These are phyloP conservation scores for Pythium oligandrum DNA, from an alignment of 352 stramenopile genomes.

Conservation along the genomic window DNA sequence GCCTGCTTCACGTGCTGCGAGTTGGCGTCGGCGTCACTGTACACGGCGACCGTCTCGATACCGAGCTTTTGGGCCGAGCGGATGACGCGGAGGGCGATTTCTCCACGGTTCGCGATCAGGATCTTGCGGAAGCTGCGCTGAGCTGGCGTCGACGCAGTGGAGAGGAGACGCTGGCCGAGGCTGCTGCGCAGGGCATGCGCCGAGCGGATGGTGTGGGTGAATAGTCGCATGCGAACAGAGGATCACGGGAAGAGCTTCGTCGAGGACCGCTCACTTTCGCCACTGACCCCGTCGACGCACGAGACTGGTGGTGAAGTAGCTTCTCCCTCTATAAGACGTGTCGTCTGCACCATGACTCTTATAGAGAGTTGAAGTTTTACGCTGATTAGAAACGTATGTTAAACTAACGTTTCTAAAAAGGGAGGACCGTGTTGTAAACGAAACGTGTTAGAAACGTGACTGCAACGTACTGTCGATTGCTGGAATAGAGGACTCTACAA, in stretches of 20 bases:
- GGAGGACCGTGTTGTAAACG: constrained; percentile 12
- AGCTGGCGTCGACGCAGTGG: constrained; percentile 15
- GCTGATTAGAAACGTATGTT: background rate
- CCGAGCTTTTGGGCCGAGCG: constrained; percentile 81
- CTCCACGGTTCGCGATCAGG: constrained; percentile 87
- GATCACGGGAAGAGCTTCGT: too few relatives aligned
- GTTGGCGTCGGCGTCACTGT: constrained; percentile 83
- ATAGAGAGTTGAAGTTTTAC: constrained; percentile 21
- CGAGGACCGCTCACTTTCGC: constrained; percentile 7
- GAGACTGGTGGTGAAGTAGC: background rate
- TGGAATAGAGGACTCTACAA: background rate
- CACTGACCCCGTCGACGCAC: background rate
- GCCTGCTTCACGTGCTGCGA: constrained; percentile 76
- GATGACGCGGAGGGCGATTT: constrained; percentile 88
- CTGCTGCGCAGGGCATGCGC: constrained; percentile 4
- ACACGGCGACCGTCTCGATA: constrained; percentile 90
- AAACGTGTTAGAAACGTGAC: constrained; percentile 8
- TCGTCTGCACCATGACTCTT: constrained; percentile 18
- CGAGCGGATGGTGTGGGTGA: constrained; percentile 12
- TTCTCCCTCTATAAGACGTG: constrained; percentile 13
- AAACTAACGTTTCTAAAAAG: too few relatives aligned
- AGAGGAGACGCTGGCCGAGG: constrained; percentile 18
- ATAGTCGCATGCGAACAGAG: constrained; percentile 12
- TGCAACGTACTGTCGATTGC: constrained; percentile 2
- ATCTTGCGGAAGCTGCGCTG: constrained; percentile 82